Evolutionary conservation across 192 early-diverging fungal genomes (phyloP).

Genomic region (Pilaira anomala): DNA sequence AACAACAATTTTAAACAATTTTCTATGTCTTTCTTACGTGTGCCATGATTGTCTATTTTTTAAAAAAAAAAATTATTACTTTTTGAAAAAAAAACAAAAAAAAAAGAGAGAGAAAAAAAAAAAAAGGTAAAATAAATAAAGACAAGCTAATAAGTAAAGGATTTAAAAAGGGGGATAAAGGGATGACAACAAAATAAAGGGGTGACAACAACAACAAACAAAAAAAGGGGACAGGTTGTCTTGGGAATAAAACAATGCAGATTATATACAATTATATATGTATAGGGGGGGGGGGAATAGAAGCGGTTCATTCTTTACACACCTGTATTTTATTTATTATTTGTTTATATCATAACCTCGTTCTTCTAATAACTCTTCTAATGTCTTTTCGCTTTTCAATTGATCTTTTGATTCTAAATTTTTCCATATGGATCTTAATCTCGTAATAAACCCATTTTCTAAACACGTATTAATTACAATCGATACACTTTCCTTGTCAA

Average conservation of each 20-base stretch:
- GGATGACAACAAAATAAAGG: background rate
- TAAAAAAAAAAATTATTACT: no score
- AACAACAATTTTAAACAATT: conserved; percentile 1
- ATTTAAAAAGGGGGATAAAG: background rate
- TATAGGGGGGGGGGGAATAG: background rate
- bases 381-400: no score
- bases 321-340: background rate
- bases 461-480: conserved; percentile 31
- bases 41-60: conserved; percentile 25
- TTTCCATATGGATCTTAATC: no score
- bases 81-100: conserved; percentile 5
- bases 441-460: background rate
- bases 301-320: background rate
- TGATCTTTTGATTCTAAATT: no score
- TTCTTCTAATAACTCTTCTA: no score
- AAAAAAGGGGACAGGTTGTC: conserved; percentile 1
- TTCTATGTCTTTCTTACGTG: conserved; percentile 21
- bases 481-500: conserved; percentile 18
- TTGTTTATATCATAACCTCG: background rate
- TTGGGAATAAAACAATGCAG: background rate
- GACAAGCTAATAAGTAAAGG: background rate
- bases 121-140: background rate
- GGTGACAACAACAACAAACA: background rate
- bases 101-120: conserved; percentile 1
- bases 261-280: background rate